Evolutionary conservation across 148 eudicot genomes (phyloP).

Genomic region (Tetragonia tetragonoides): DNA sequence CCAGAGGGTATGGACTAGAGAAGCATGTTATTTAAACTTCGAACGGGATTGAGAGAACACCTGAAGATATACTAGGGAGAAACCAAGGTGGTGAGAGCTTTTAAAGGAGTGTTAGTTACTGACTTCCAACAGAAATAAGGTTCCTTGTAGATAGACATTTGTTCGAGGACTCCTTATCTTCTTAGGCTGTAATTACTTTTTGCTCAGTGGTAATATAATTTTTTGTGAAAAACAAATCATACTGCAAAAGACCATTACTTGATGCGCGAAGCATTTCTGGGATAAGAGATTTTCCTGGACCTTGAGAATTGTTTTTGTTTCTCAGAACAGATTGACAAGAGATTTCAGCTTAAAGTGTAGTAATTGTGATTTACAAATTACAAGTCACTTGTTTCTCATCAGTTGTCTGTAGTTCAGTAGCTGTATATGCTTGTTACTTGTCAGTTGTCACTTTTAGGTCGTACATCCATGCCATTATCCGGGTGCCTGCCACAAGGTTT

Average conservation of each 20-base stretch:
- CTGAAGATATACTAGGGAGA: no score
- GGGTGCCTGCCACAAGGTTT: no score
- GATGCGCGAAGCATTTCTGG: not conserved
- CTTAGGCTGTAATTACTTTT: no score
- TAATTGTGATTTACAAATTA: not conserved
- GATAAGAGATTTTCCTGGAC: conserved; percentile 1
- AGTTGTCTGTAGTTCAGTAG: not conserved
- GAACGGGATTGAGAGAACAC: not conserved
- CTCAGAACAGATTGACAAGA: not conserved
- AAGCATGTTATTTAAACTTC: conserved; percentile 4
- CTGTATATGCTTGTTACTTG: not conserved
- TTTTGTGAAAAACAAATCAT: no score
- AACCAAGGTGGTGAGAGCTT: not conserved
- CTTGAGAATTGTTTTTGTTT: not conserved
- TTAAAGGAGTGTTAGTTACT: no score
- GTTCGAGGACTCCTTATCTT: no score
- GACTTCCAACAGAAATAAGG: no score
- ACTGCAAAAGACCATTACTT: no score
- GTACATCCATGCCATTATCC: not conserved
- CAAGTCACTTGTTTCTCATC: not conserved
- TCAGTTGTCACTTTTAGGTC: not conserved
- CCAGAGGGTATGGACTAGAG: not conserved
- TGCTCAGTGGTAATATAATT: no score
- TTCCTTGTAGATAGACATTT: no score
- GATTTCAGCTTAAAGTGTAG: not conserved